phyloP scores from a whole-genome alignment of 1,284 basidiomycete species.

The Agaricales sp. region DNA sequence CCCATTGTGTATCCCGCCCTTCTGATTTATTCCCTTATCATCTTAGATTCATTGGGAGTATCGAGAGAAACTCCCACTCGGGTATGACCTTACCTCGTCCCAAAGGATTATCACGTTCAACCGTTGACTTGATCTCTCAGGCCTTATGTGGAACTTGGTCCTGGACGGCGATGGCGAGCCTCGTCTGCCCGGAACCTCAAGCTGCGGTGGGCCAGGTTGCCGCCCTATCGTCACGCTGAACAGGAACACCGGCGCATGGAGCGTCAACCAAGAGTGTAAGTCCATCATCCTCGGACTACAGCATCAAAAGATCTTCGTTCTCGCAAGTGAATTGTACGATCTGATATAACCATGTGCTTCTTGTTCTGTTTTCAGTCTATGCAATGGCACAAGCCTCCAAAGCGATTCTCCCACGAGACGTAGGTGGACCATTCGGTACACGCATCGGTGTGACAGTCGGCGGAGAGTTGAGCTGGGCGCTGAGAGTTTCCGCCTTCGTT shows the following conservation, averaged over 20 bases:
- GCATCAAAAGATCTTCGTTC: too few species aligned
- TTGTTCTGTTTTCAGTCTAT: conserved; percentile 52
- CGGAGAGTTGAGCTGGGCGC: conserved; percentile 45
- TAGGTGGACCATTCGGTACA: conserved; percentile 55
- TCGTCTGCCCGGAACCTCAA: conserved; percentile 50
- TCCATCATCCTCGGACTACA: too few species aligned
- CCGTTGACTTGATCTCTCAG: conserved; percentile 40
- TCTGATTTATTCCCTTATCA: too few species aligned
- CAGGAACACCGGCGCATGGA: conserved; percentile 15
- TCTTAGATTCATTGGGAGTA: not conserved
- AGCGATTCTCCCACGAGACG: conserved; percentile 58
- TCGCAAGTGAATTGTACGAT: too few species aligned
- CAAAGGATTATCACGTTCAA: conserved; percentile 18
- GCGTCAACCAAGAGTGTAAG: conserved; percentile 62
- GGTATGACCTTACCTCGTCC: not conserved
- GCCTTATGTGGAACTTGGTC: conserved; percentile 62
- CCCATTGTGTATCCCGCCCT: too few species aligned
- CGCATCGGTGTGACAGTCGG: conserved; percentile 54
- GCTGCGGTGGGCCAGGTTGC: conserved; percentile 49
- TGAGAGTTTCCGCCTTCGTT: conserved; percentile 54
- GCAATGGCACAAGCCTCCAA: conserved; percentile 67
- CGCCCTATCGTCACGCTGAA: conserved; percentile 54
- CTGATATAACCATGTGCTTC: not conserved
- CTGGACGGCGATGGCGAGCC: conserved; percentile 53
- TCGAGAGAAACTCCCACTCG: not conserved